These are phyloP conservation scores for Trichaptum fuscoviolaceum DNA, from an alignment of 768 basidiomycete genomes.

Conservation along the genomic window DNA sequence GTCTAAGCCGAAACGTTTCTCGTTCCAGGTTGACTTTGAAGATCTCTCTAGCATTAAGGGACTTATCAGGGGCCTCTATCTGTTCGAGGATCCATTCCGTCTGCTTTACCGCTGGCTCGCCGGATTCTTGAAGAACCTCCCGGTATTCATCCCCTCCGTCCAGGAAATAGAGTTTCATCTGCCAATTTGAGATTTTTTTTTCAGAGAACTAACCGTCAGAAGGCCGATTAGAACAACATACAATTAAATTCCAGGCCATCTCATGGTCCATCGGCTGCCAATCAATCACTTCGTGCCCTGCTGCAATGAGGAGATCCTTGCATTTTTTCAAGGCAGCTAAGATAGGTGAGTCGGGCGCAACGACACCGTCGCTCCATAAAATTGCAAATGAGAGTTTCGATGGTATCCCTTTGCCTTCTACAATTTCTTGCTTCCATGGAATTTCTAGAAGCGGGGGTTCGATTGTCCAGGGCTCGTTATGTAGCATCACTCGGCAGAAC, in stretches of 20 bases:
- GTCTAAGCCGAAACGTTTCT: neutral
- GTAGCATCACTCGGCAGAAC: constrained; percentile 62
- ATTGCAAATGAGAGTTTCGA: constrained; percentile 42
- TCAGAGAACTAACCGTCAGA: neutral
- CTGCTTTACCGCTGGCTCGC: constrained; percentile 50
- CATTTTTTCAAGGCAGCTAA: constrained; percentile 50
- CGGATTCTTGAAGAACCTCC: constrained; percentile 30
- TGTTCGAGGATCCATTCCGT: constrained; percentile 13
- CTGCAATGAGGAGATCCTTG: constrained; percentile 49
- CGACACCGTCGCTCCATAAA: constrained; percentile 59
- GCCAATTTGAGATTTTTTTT: constrained; percentile 24
- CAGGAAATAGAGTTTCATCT: constrained; percentile 22
- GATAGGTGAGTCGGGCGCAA: constrained; percentile 61
- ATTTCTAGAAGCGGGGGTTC: constrained; percentile 58
- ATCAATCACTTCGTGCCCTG: constrained; percentile 69
- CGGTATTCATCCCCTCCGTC: constrained; percentile 41
- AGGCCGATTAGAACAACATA: neutral
- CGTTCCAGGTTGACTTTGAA: neutral
- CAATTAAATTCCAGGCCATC: constrained; percentile 2
- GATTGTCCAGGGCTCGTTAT: constrained; percentile 55
- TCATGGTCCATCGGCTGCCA: constrained; percentile 45
- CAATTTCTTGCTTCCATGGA: constrained; percentile 61
- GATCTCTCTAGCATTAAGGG: neutral
- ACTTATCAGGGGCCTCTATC: neutral
- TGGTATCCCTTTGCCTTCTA: constrained; percentile 31